These are phyloP conservation scores for Cryptosporidium felis DNA, from an alignment of 169 alveolate genomes.

Conservation along the genomic window DNA sequence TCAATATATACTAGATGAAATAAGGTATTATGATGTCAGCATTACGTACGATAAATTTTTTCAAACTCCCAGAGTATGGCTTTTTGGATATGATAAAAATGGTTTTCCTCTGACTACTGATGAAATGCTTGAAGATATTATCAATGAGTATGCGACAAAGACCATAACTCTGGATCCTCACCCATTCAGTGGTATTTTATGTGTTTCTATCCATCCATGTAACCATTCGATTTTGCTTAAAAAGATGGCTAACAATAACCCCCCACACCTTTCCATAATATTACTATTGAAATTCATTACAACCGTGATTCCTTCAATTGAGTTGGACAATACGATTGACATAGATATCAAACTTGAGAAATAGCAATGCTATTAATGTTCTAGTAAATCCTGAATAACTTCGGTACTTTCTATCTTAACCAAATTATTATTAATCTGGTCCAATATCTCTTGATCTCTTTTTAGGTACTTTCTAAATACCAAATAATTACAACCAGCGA, in stretches of 20 bases:
- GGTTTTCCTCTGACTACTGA: constrained; percentile 83
- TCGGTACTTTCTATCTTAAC: not conserved
- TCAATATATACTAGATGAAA: constrained; percentile 30
- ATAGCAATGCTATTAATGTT: not conserved
- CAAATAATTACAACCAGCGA: constrained; percentile 41
- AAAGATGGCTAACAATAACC: constrained; percentile 78
- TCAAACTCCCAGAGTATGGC: constrained; percentile 92
- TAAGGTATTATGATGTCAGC: constrained; percentile 77
- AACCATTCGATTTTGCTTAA: constrained; percentile 86
- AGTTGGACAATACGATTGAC: constrained; percentile 85
- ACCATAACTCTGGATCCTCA: constrained; percentile 93
- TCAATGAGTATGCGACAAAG: constrained; percentile 90
- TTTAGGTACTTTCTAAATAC: not conserved
- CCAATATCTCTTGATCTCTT: constrained; percentile 38
- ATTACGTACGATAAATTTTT: constrained; percentile 77
- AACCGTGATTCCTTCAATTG: constrained; percentile 87
- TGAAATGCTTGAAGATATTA: constrained; percentile 91
- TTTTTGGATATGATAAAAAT: constrained; percentile 87
- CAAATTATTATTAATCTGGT: not conserved
- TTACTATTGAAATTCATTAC: constrained; percentile 84
- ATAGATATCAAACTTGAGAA: constrained; percentile 50
- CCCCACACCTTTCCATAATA: constrained; percentile 77
- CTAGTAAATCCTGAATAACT: not conserved
- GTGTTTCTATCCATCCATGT: constrained; percentile 92
- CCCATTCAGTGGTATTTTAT: constrained; percentile 84